A percentile compares a stretch with the other conserved stretches of the same genome.
Conservation (phyloP, 495 filamentous ascomycete species). For the Oidiodendron maius region DNA sequence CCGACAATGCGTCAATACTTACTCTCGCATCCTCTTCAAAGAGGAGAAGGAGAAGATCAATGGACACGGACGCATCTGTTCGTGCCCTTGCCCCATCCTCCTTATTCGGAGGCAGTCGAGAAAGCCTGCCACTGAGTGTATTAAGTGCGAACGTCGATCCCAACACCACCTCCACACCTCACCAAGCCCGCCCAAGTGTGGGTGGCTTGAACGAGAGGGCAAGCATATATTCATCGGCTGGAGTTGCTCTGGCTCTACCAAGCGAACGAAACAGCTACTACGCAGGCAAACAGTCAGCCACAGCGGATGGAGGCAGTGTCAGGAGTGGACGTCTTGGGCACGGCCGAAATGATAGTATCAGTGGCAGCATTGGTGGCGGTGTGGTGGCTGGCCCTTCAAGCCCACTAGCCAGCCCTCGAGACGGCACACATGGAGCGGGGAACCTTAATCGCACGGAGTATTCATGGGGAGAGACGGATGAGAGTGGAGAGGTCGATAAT, state of each 20-base stretch:
- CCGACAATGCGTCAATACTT: slow-evolving; percentile 92
- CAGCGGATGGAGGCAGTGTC: slow-evolving; percentile 71
- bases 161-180: slow-evolving; percentile 23
- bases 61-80: slow-evolving; percentile 94
- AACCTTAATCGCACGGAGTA: slow-evolving; percentile 48
- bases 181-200: slow-evolving; percentile 48
- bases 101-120: slow-evolving; percentile 81
- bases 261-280: slow-evolving; percentile 82
- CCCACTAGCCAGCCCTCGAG: slow-evolving; percentile 41
- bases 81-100: slow-evolving; percentile 89
- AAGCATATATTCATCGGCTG: slow-evolving; percentile 80
- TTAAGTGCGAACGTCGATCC: slow-evolving; percentile 64
- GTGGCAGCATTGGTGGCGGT: slow-evolving; percentile 68
- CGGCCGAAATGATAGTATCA: slow-evolving; percentile 73
- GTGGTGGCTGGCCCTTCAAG: slow-evolving; percentile 41
- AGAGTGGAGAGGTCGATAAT: slow-evolving; percentile 4
- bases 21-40: slow-evolving; percentile 96
- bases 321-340: slow-evolving; percentile 74
- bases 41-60: slow-evolving; percentile 75
- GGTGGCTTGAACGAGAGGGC: slow-evolving; percentile 68
- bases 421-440: slow-evolving; percentile 12
- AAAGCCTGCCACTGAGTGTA: slow-evolving; percentile 83
- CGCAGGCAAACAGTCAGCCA: slow-evolving; percentile 54
- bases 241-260: slow-evolving; percentile 53
- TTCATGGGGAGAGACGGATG: slow-evolving; percentile 26